Evolutionary conservation across 2,329 filamentous ascomycete species (phyloP), one percentile per base, ranked within the genome.

Genomic region (Anisogramma anomala): DNA sequence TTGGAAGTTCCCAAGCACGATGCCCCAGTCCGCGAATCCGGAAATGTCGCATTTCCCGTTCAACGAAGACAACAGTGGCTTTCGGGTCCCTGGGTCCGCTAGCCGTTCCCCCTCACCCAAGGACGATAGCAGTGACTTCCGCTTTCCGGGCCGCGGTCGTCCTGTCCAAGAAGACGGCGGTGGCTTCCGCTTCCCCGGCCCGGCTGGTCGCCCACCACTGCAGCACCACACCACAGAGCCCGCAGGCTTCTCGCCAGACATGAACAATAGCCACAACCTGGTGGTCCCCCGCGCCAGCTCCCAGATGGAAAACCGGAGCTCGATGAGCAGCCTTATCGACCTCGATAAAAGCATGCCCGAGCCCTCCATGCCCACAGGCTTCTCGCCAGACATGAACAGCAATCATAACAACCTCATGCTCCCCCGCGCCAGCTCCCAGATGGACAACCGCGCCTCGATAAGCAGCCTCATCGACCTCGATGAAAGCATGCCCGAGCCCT

Each of bases 1-100:
- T 38, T 74, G 71, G 71, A 72, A 68, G 39, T 75, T 73, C 49
- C 68, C 70, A 0, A 59, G 65, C 3, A 67, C 64, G 55, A 62
- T 63, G 8, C 63, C 68, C 0, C 64, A 67, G 3, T 69, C 68
- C 10, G 67, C 67, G 4, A 64, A 68, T 39, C 63, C 68, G 1
- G 68, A 68, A 42, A 54, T 67, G 46, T 65, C 63, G 1, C 57
- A 64, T 27, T 71, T 71, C 43, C 58, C 65, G 10, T 62, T 64
- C 33, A 55, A 57, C 46, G 60, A 63, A 2, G 56, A 58, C 6
- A 50, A 41, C 30, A 52, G 33, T 15, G 33, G 36, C 14, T 19
- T 32, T 14, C 36, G 36, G 17, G 15, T 32, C 11, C 36, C 40
- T 3, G 40, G 31, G 19, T 43, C 46, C 15, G 27, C 13, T 2